A percentile compares a stretch with the other conserved stretches of the same genome.
Conservation (phyloP, 208 protist species). For the Wallacemonas sp. region DNA sequence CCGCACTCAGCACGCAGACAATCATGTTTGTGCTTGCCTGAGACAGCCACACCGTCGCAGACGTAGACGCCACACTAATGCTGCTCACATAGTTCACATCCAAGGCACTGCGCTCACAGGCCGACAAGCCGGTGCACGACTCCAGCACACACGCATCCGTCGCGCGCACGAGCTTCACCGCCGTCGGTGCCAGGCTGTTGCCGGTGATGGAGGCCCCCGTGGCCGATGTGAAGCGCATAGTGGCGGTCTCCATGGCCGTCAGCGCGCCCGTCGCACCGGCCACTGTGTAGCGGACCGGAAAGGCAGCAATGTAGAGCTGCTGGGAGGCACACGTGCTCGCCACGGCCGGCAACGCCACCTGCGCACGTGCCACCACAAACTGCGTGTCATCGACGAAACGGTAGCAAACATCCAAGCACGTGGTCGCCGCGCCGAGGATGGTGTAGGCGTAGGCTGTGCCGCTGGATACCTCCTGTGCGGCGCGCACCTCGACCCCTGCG, state of each 20-base stretch:
- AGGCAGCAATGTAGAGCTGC: slow-evolving; percentile 65
- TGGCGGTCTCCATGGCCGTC: slow-evolving; percentile 58
- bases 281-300: slow-evolving; percentile 55
- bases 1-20: slow-evolving; percentile 51
- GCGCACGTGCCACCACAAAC: slow-evolving; percentile 53
- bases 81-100: slow-evolving; percentile 51
- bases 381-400: slow-evolving; percentile 20
- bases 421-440: slow-evolving; percentile 48
- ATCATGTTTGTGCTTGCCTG: slow-evolving; percentile 41
- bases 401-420: slow-evolving; percentile 81
- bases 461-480: slow-evolving; percentile 33
- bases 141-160: slow-evolving; percentile 46
- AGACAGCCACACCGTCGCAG: slow-evolving; percentile 18
- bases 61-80: slow-evolving; percentile 14
- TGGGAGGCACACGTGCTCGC: slow-evolving; percentile 33
- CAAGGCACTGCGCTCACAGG: slow-evolving; percentile 36
- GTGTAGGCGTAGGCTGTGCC: slow-evolving; percentile 52
- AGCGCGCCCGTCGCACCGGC: slow-evolving; percentile 15
- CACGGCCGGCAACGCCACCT: slow-evolving; percentile 11
- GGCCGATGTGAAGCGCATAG: slow-evolving; percentile 35
- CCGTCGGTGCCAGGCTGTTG: slow-evolving; percentile 17
- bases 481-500: slow-evolving; percentile 27
- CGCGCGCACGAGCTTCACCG: slow-evolving; percentile 61
- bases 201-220: slow-evolving; percentile 23
- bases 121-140: slow-evolving; percentile 40